Conservation (phyloP, 1,284 basidiomycete species). For the Leccinum fallax region DNA sequence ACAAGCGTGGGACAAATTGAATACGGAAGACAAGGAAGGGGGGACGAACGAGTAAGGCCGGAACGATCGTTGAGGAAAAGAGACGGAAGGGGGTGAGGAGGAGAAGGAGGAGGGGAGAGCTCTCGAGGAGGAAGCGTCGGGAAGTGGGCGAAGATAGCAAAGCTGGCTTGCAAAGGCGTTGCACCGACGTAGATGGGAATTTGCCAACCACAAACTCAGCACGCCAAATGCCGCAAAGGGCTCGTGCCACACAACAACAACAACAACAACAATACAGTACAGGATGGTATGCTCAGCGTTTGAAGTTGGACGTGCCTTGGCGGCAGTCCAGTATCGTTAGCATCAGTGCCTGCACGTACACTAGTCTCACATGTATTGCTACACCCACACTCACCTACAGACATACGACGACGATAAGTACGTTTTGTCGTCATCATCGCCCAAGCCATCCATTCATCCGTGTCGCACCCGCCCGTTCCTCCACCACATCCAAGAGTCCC, state of each 20-base stretch:
- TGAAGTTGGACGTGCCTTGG: too few species aligned
- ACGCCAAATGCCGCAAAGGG: slow-evolving; percentile 30
- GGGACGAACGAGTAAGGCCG: too few species aligned
- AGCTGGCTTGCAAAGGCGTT: slow-evolving; percentile 26
- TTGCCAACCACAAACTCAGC: slow-evolving; percentile 32
- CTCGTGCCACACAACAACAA: background rate
- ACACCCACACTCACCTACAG: too few species aligned
- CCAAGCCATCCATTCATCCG: too few species aligned
- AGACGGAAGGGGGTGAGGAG: slow-evolving; percentile 6
- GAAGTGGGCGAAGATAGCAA: slow-evolving; percentile 28
- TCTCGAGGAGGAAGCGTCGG: slow-evolving; percentile 5
- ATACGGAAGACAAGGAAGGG: background rate
- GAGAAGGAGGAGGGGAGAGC: background rate
- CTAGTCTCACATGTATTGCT: too few species aligned
- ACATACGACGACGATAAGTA: too few species aligned
- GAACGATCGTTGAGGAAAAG: background rate
- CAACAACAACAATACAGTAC: background rate
- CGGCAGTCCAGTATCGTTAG: too few species aligned
- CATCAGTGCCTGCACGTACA: too few species aligned
- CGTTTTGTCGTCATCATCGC: too few species aligned
- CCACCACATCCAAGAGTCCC: background rate
- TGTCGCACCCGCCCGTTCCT: too few species aligned
- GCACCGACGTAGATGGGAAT: slow-evolving; percentile 39
- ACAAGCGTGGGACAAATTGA: slow-evolving; percentile 4
- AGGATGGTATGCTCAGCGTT: background rate